Evolutionary conservation across 1,284 basidiomycete genomes (phyloP), one percentile per base, ranked within the genome.

Genomic region (Anthracocystis setariae): DNA sequence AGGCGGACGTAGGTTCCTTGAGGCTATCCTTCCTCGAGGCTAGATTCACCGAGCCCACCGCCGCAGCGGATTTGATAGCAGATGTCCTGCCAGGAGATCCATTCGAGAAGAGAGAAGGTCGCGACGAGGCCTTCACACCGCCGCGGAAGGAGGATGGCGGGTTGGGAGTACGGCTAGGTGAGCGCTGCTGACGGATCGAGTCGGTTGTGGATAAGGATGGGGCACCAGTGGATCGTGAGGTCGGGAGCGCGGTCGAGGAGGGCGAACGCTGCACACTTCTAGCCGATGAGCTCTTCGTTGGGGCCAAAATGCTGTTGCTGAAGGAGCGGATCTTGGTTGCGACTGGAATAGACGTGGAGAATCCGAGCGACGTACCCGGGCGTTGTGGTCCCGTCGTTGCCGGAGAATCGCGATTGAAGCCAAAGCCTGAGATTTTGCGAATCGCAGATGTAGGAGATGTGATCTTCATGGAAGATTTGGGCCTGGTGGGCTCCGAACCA

Each of bases 281-380:
- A 8, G 63, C 63, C 39, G 59, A 18, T n/a, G 63, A 66, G 48
- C 63, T 66, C 32, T 60, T 66, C 10, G 63, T 66, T 0, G 63
- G 63, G 25, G 56, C 63, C 48, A 59, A 13, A 17, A 66, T 46
- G 21, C 56, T 59, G 48, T 51, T 66, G 47, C 63, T 66, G 33
- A 66, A 55, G 1, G 29, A 35, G 8, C 48, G 47, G 5, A 29
- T 10, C 52, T 56, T 59, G 15, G 42, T 42, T 4, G 7, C 29
- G 3, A 21, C 23, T 24, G 37, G 18, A 15, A 20, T 33, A 2
- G 42, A 8, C 13, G 47, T 42, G 3, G 56, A n/a, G 21, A 66
- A 54, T 4, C 63, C 63, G 33, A 66, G 63, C 47, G 63, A 66
- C 23, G 63, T 66, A 2, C 39, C 63, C 13, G 63, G 43, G 27